Conservation (phyloP, 2,329 filamentous ascomycete genomes). For the Cordyceps tenuipes region DNA sequence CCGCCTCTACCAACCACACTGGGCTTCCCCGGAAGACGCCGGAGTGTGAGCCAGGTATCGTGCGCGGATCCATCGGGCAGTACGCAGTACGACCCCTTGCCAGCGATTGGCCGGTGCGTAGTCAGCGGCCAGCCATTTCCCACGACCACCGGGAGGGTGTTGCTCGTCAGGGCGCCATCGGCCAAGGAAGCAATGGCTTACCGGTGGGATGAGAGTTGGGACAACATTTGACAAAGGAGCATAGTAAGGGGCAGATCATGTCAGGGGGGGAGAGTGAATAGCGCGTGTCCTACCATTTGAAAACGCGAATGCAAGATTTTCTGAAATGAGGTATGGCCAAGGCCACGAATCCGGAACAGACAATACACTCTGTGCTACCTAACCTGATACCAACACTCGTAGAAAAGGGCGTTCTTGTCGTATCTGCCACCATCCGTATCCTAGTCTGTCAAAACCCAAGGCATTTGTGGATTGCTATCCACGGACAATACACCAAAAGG, state of each 20-base stretch:
- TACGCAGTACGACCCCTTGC: background rate
- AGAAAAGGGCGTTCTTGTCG: background rate
- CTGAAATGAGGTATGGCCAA: background rate
- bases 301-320: background rate
- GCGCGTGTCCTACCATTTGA: background rate
- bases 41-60: background rate
- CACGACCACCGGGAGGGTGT: background rate
- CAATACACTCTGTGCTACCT: background rate
- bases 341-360: background rate
- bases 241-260: background rate
- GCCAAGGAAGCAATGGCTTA: background rate
- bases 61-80: background rate
- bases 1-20: background rate
- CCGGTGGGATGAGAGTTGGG: background rate
- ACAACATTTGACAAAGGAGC: background rate
- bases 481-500: background rate
- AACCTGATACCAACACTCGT: background rate
- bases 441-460: background rate
- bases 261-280: background rate
- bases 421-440: conserved; percentile 3
- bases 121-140: background rate
- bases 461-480: background rate
- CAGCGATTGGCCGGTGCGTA: background rate
- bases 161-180: background rate
- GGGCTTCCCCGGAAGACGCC: background rate